Evolutionary conservation across 2,329 filamentous ascomycete species (phyloP).

Genomic region (Cytospora mali): DNA sequence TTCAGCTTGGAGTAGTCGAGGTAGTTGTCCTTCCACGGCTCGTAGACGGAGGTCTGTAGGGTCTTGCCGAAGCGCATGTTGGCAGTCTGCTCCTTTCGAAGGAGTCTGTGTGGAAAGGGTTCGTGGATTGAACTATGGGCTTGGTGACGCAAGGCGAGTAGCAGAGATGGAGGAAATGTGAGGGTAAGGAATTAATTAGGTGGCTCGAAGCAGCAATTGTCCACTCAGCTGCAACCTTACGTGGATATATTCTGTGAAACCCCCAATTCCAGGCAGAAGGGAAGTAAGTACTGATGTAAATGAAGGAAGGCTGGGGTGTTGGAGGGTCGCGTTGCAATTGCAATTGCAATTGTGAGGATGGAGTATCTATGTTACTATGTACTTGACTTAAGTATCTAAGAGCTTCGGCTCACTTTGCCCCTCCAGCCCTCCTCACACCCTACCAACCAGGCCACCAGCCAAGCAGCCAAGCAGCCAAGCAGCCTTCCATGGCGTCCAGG

Average conservation of each 20-base stretch:
- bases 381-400: too few relatives aligned
- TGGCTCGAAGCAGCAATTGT: too few relatives aligned
- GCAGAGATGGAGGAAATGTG: neutral
- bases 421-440: too few relatives aligned
- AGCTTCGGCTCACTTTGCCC: neutral
- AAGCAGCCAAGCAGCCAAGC: too few relatives aligned
- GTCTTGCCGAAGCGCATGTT: constrained; percentile 93
- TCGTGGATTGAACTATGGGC: neutral
- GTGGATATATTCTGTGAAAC: neutral
- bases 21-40: constrained; percentile 90
- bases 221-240: neutral
- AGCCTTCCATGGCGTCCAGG: neutral
- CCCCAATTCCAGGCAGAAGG: neutral
- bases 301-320: too few relatives aligned
- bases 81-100: constrained; percentile 16
- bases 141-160: neutral
- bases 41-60: constrained; percentile 75
- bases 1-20: constrained; percentile 96
- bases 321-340: constrained; percentile 16
- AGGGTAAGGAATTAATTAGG: neutral
- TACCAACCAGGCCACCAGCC: too few relatives aligned
- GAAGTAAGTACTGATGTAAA: neutral
- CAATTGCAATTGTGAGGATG: too few relatives aligned
- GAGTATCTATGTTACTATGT: too few relatives aligned
- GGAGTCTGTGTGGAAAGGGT: neutral